Evolutionary conservation across 495 filamentous ascomycete genomes (phyloP), one percentile per base, ranked within the genome.

Genomic region (Aspergillus leporis): DNA sequence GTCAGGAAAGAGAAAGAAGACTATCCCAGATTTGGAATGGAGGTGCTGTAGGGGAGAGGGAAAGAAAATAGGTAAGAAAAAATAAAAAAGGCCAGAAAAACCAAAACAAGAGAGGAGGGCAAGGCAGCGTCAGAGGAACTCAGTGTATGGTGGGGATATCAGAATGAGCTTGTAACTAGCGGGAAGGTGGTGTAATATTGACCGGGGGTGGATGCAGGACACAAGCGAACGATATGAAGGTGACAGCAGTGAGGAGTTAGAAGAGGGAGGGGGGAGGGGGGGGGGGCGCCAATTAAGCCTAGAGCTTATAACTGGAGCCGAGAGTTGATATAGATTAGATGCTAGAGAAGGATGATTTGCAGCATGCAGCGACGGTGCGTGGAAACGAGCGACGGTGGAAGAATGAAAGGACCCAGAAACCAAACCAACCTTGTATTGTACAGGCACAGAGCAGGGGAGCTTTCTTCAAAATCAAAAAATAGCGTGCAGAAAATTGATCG

Each of bases 131-230:
- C 43, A 53, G 59, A 60, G 65, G 54, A 52, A 60, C 32, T 43
- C 49, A 60, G 30, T 61, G 62, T 59, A 51, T 68, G 63, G 62
- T 63, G 61, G 66, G 59, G 63, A 65, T 65, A 63, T 66, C 64
- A 70, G 63, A 59, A 57, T 66, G 66, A 64, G 64, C 69, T 72
- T 64, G 65, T 72, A 66, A 71, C 66, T 74, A 73, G 71, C 67
- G 69, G 70, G 66, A 70, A 73, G 66, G 67, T 70, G 62, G 74
- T 76, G 74, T 77, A 75, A 77, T 75, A 68, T 70, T 63, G 68
- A 68, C 74, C 66, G 38, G 69, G 73, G 72, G 68, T 76, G 65
- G 60, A 66, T 73, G 71, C 73, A 76, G 71, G 66, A 72, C 61
- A 63, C 66, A 68, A 53, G 54, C 60, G 63, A 66, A 61, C 38